phyloP scores from a whole-genome alignment of 805 yeast genomes.

The Pichia phayaonensis region DNA sequence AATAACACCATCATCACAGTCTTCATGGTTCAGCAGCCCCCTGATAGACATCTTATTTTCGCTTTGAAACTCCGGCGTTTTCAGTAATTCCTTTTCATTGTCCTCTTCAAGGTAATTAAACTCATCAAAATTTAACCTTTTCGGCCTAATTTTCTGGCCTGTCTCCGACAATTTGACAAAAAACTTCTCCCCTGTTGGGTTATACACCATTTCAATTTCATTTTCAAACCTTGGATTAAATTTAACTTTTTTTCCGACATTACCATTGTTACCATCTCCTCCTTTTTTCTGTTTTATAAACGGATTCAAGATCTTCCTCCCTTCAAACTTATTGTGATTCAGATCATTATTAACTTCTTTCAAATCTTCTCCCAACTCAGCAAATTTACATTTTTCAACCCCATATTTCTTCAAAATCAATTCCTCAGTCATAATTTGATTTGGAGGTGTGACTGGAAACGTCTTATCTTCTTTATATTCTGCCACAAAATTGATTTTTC shows the following conservation, averaged over 20 bases:
- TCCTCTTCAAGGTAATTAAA: background rate
- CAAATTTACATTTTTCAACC: slow-evolving; percentile 14
- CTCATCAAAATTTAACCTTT: slow-evolving; percentile 25
- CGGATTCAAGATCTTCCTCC: slow-evolving; percentile 21
- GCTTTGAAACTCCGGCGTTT: background rate
- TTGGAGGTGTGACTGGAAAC: slow-evolving; percentile 31
- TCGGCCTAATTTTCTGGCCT: slow-evolving; percentile 33
- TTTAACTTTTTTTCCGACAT: background rate
- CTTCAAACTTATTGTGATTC: slow-evolving; percentile 5
- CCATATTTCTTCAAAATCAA: slow-evolving; percentile 23
- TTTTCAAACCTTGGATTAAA: slow-evolving; percentile 25
- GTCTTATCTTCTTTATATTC: background rate
- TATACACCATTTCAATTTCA: slow-evolving; percentile 34
- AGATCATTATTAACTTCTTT: slow-evolving; percentile 7
- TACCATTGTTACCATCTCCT: background rate
- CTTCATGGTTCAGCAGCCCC: background rate
- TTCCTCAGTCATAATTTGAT: slow-evolving; percentile 29
- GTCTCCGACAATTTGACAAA: slow-evolving; percentile 24
- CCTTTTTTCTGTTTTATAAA: slow-evolving; percentile 14
- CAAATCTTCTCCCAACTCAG: slow-evolving; percentile 14
- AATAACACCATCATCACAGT: background rate
- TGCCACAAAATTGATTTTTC: background rate
- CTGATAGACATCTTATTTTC: slow-evolving; percentile 4
- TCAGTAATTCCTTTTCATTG: background rate
- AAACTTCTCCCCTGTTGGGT: slow-evolving; percentile 34